Percentiles rank a stretch among this genome's conserved stretches.
Conservation (phyloP, 176 grass and related monocot species). For the Raddia distichophylla region DNA sequence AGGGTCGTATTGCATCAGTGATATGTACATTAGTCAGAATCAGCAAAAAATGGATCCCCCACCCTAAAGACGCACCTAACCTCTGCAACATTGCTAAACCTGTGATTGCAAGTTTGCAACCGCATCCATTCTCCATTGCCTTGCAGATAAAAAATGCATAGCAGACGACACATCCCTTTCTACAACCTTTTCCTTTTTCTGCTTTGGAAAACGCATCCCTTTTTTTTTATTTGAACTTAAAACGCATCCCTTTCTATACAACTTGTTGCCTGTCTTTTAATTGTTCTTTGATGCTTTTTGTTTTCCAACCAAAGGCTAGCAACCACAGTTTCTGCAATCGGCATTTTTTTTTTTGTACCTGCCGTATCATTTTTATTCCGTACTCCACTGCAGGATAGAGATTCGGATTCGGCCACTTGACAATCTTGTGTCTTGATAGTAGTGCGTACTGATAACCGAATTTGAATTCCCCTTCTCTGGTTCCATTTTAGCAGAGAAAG, state of each 20-base stretch:
- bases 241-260: no score
- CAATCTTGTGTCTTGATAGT: neutral
- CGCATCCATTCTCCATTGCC: neutral
- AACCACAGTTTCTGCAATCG: neutral
- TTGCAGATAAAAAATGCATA: neutral
- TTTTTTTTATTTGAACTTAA: no score
- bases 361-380: conserved; percentile 31
- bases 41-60: conserved; percentile 5
- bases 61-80: conserved; percentile 18
- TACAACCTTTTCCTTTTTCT: neutral
- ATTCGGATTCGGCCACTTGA: neutral
- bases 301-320: conserved; percentile 1
- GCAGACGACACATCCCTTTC: conserved; percentile 23
- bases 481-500: neutral
- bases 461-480: neutral
- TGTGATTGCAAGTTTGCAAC: conserved; percentile 8
- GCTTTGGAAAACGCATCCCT: no score
- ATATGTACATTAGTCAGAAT: neutral
- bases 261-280: neutral
- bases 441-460: neutral
- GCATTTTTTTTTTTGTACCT: neutral
- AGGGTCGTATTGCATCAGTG: neutral
- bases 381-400: neutral
- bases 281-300: conserved; percentile 6
- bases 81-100: neutral